Conservation (phyloP, 495 filamentous ascomycete genomes). For the Neurospora sp. region DNA sequence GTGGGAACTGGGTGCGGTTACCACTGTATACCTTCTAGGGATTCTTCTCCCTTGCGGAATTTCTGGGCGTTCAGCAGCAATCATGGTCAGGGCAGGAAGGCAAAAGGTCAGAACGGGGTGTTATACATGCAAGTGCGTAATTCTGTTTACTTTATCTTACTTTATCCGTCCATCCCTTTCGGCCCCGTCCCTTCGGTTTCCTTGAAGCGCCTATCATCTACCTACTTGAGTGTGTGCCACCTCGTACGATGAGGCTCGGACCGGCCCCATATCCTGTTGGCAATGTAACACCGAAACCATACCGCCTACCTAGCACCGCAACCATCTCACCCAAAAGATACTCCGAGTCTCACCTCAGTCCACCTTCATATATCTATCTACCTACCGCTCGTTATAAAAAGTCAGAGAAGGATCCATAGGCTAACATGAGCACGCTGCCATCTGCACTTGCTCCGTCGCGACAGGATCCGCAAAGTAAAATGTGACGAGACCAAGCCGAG, state of each 20-base stretch:
- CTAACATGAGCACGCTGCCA: neutral
- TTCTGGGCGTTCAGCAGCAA: neutral
- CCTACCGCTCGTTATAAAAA: neutral
- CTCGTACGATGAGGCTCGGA: slow-evolving; percentile 5
- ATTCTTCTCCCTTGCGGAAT: neutral
- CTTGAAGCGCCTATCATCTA: neutral
- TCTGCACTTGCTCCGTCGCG: neutral
- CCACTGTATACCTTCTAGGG: neutral
- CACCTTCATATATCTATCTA: neutral
- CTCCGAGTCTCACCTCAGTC: neutral
- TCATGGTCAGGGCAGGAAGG: slow-evolving; percentile 28
- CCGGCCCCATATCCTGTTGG: neutral
- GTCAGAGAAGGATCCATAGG: neutral
- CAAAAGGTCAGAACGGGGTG: slow-evolving; percentile 29
- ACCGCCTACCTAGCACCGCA: neutral
- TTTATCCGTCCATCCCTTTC: slow-evolving; percentile 1
- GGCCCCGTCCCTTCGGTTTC: neutral
- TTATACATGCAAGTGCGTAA: slow-evolving; percentile 30
- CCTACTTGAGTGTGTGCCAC: neutral
- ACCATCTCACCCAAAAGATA: neutral
- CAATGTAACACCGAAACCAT: neutral
- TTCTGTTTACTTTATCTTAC: neutral
- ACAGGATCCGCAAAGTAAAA: slow-evolving; percentile 25
- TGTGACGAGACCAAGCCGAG: slow-evolving; percentile 28
- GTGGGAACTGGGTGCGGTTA: neutral